Evolutionary conservation across 2,329 filamentous ascomycete species (phyloP).

Genomic region (Peltaster fructicola): DNA sequence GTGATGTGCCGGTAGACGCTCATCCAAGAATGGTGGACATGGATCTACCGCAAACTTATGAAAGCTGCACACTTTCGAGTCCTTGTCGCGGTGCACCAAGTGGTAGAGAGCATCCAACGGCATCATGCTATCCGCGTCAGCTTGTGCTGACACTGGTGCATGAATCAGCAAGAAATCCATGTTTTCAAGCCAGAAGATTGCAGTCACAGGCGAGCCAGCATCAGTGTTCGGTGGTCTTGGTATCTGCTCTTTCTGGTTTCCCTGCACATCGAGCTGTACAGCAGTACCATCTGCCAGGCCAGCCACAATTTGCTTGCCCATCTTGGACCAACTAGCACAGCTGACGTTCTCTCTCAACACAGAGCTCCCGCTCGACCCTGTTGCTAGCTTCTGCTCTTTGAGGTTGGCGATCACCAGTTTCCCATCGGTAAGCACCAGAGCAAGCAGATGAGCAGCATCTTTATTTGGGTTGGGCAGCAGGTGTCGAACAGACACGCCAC

Average conservation of each 20-base stretch:
- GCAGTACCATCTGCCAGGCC: conserved; percentile 67
- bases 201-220: conserved; percentile 19
- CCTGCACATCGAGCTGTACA: conserved; percentile 68
- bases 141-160: conserved; percentile 31
- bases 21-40: conserved; percentile 45
- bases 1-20: conserved; percentile 47
- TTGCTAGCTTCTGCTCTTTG: conserved; percentile 42
- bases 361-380: conserved; percentile 39
- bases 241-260: conserved; percentile 58
- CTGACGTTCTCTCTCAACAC: conserved; percentile 59
- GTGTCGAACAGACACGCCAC: conserved; percentile 53
- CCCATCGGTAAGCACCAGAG: conserved; percentile 62
- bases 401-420: conserved; percentile 74
- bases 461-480: conserved; percentile 62
- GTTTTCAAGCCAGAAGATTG: conserved; percentile 77
- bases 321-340: conserved; percentile 78
- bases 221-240: conserved; percentile 52
- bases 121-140: conserved; percentile 5
- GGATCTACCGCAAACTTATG: conserved; percentile 53
- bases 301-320: conserved; percentile 81
- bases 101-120: conserved; percentile 52
- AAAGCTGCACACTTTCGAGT: conserved; percentile 44
- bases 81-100: conserved; percentile 51
- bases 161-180: conserved; percentile 68
- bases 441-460: conserved; percentile 47